Percentiles rank a stretch among this genome's conserved stretches.
phyloP scores from a whole-genome alignment of 140 eudicot genomes.

The Eryngium alpinum region DNA sequence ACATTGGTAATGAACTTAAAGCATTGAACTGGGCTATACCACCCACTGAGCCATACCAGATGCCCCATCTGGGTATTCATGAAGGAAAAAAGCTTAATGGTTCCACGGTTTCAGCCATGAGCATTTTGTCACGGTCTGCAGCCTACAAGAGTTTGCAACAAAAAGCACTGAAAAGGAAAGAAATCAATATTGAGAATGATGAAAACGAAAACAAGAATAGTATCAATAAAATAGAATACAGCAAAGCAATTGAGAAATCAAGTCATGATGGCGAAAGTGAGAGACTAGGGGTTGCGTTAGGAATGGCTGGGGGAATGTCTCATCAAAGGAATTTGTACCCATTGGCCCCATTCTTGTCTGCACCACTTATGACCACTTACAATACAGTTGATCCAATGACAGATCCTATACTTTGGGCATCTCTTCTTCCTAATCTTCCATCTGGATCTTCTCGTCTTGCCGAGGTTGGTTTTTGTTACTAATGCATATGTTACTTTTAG shows the following conservation, averaged over 20 bases:
- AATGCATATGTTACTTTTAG: not conserved
- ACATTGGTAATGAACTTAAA: conserved; percentile 60
- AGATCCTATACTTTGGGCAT: conserved; percentile 82
- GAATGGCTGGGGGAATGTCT: conserved; percentile 45
- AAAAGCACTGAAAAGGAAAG: conserved; percentile 59
- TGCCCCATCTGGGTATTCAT: conserved; percentile 67
- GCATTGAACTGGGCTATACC: conserved; percentile 44
- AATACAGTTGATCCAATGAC: conserved; percentile 64
- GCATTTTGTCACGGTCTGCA: conserved; percentile 70
- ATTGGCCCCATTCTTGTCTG: conserved; percentile 59
- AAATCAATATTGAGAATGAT: conserved; percentile 42
- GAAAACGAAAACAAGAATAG: conserved; percentile 77
- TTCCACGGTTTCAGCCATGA: conserved; percentile 73
- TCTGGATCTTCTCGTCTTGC: conserved; percentile 54
- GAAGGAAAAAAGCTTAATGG: conserved; percentile 43
- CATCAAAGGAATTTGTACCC: conserved; percentile 53
- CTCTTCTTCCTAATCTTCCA: conserved; percentile 61
- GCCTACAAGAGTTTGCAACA: conserved; percentile 84
- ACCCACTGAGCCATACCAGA: conserved; percentile 77
- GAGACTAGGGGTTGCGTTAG: conserved; percentile 53
- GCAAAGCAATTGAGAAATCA: conserved; percentile 58
- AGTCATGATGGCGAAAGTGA: conserved; percentile 47
- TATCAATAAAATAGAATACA: conserved; percentile 53
- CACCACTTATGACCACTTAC: conserved; percentile 76
- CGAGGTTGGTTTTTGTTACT: conserved; percentile 49